Base-by-base conservation (phyloP, 768 basidiomycete species). In the Pholiota molesta region DNA sequence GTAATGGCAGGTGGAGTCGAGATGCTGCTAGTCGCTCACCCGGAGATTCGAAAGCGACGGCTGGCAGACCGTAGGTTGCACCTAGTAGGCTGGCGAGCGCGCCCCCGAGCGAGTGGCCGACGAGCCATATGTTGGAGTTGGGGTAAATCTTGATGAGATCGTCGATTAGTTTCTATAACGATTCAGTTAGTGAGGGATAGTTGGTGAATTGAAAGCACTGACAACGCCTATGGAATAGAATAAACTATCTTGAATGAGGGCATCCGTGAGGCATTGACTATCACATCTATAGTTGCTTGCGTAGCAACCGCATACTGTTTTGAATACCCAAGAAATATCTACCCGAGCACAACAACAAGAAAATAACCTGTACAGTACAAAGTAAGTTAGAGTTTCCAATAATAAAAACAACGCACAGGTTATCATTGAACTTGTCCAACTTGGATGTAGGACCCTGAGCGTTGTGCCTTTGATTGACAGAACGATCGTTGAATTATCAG, bases 311-410 rank as follows among this genome's bases (percentile, higher is more conserved):
- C 97, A 98, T 3, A 97, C 96, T 2, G 91, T 88, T 37, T 83
- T 82, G 71, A 94, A 90, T 28, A 84, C 71, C 95, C 96, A 98
- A 2, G 91, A 88, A 62, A 95, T 82, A 73, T 93, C 91, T 37
- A 96, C 91, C 33, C 88, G 83, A 16, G 95, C 96, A 68, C 97
- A 99, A 72, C 97, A 98, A 75, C 97, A 99, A 0, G 95, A 92
- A 70, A 92, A 94, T 17, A 94, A 74, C 52, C 79, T 79, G 56
- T 28, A 51, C 19, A 10, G 14, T 23, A 35, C 37, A 37, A 47
- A 31, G 19, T 42, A 17, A 35, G 51, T n/a, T 14, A 14, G n/a
- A 26, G 28, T 7, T 14, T 37, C 23, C 8, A 29, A 3, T 37
- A 10, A 47, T 26, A 21, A 54, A 23, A 47, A 45, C n/a, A 13